Conservation (phyloP, 2,329 filamentous ascomycete species). For the Neofusicoccum sp. region DNA sequence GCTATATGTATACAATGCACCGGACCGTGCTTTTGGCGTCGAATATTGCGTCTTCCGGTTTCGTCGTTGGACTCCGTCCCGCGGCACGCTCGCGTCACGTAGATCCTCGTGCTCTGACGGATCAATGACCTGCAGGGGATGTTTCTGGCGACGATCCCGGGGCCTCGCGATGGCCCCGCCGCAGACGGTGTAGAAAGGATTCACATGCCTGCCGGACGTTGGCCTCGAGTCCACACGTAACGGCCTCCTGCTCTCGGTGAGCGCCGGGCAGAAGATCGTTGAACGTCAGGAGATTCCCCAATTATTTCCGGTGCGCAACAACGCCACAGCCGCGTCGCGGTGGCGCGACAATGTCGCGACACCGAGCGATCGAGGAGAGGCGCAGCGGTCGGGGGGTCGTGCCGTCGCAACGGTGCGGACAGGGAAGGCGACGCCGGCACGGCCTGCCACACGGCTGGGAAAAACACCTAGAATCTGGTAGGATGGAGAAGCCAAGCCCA, state of each 20-base stretch:
- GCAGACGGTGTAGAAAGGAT: not conserved
- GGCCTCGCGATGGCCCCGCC: not conserved
- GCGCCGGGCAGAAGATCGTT: not conserved
- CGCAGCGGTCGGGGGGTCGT: not conserved
- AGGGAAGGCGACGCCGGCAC: not conserved
- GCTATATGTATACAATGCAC: not conserved
- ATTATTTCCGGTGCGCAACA: not conserved
- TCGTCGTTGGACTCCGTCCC: not conserved
- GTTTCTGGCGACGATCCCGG: not conserved
- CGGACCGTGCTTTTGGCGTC: not conserved
- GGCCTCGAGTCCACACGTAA: not conserved
- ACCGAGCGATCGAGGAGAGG: not conserved
- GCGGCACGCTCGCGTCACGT: not conserved
- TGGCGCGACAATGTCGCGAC: slow-evolving; percentile 9
- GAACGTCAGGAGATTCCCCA: slow-evolving; percentile 2
- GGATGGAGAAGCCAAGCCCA: too few relatives aligned
- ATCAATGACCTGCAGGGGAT: slow-evolving; percentile 2
- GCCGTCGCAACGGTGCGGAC: not conserved
- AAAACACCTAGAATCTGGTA: too few relatives aligned
- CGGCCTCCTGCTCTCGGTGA: not conserved
- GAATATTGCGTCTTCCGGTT: not conserved
- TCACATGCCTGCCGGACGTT: not conserved
- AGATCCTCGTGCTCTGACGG: slow-evolving; percentile 7
- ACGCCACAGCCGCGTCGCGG: slow-evolving; percentile 12
- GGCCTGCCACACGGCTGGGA: not conserved